Evolutionary conservation across 805 yeast species (phyloP).

Genomic region (Ogataea sp.): DNA sequence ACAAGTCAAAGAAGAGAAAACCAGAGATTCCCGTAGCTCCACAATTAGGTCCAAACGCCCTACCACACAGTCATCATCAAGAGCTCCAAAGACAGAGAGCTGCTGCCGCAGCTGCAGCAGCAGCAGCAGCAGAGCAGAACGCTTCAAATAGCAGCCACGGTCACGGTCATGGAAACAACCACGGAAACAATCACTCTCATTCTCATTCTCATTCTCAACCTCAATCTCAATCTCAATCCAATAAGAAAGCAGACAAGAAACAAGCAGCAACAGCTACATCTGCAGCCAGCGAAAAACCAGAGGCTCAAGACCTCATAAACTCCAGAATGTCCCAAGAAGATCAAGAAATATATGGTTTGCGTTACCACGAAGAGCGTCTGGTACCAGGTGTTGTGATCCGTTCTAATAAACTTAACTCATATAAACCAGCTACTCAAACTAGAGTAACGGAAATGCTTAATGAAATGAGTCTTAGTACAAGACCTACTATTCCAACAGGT

Average conservation of each 20-base stretch:
- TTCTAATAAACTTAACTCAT: slow-evolving; percentile 68
- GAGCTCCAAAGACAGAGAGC: slow-evolving; percentile 1
- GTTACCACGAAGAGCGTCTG: slow-evolving; percentile 66
- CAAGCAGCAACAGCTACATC: background rate
- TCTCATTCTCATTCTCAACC: slow-evolving; percentile 30
- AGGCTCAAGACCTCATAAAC: slow-evolving; percentile 30
- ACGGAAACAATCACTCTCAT: slow-evolving; percentile 1
- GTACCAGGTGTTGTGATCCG: slow-evolving; percentile 78
- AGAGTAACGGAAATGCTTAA: slow-evolving; percentile 55
- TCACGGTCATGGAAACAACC: background rate
- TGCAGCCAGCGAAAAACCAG: slow-evolving; percentile 11
- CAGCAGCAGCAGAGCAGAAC: slow-evolving; percentile 9
- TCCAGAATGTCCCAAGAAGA: slow-evolving; percentile 64
- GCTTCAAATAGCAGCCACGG: background rate
- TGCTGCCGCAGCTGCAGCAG: slow-evolving; percentile 1
- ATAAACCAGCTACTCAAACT: slow-evolving; percentile 68
- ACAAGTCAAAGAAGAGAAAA: slow-evolving; percentile 52
- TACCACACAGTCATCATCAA: slow-evolving; percentile 30
- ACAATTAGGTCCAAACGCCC: slow-evolving; percentile 47
- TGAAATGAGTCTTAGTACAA: slow-evolving; percentile 71
- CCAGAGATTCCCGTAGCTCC: slow-evolving; percentile 50
- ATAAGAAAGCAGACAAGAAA: slow-evolving; percentile 6
- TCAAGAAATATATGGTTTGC: slow-evolving; percentile 77
- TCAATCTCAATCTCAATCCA: slow-evolving; percentile 21
- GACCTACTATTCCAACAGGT: slow-evolving; percentile 85